Conservation (phyloP, 1,139 yeast genomes). For the Keqinozyma sinolaborantium region DNA sequence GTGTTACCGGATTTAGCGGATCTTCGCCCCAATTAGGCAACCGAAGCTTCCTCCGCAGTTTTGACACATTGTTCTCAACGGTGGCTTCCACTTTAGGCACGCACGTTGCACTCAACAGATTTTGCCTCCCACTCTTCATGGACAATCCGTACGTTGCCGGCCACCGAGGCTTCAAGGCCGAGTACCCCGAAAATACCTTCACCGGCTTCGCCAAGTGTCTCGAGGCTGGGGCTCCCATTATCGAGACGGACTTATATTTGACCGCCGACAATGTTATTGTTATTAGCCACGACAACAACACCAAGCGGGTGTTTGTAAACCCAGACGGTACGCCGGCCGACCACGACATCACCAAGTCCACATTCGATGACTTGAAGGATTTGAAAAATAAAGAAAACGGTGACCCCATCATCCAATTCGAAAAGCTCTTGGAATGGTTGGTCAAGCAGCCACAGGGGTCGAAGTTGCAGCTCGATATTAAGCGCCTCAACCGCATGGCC, state of each 20-base stretch:
- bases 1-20: too few relatives aligned
- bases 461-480: conserved; percentile 62
- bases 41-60: too few relatives aligned
- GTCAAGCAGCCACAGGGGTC: conserved; percentile 27
- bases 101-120: too few relatives aligned
- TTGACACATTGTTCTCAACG: too few relatives aligned
- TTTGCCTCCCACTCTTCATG: conserved; percentile 2
- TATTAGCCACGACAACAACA: conserved; percentile 67
- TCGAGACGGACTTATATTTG: conserved; percentile 86
- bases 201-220: conserved; percentile 70
- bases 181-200: conserved; percentile 77
- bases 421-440: conserved; percentile 59
- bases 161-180: conserved; percentile 54
- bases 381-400: conserved; percentile 55
- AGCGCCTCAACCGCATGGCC: conserved; percentile 61
- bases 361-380: conserved; percentile 41
- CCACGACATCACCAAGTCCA: conserved; percentile 35
- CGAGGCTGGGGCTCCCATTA: conserved; percentile 62
- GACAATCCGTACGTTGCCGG: conserved; percentile 34
- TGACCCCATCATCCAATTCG: conserved; percentile 59
- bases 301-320: conserved; percentile 59
- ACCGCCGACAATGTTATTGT: conserved; percentile 71
- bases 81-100: too few relatives aligned
- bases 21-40: too few relatives aligned
- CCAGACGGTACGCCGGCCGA: conserved; percentile 37